These are phyloP conservation scores for Pascua guehoae DNA, from an alignment of 1,284 basidiomycete species.

Conservation along the genomic window DNA sequence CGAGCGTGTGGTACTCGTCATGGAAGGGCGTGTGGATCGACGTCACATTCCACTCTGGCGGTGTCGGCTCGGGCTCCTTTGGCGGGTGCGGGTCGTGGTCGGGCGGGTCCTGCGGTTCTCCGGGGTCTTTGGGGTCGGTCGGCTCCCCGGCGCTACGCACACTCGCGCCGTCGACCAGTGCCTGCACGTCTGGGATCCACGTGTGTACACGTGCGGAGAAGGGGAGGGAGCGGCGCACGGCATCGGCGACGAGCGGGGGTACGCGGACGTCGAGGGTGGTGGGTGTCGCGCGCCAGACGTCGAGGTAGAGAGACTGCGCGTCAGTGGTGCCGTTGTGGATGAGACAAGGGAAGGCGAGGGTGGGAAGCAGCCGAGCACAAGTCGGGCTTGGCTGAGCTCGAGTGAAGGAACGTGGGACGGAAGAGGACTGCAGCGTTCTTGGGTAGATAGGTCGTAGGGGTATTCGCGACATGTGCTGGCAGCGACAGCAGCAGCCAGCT, in stretches of 20 bases:
- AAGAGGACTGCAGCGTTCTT: too few species aligned
- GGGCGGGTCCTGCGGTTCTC: conserved; percentile 3
- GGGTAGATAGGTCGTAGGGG: too few species aligned
- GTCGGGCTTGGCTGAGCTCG: too few species aligned
- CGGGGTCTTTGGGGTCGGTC: background rate
- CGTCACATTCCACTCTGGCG: conserved; percentile 27
- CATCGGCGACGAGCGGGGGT: conserved; percentile 1
- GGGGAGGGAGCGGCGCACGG: conserved; percentile 8
- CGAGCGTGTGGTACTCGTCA: conserved; percentile 42
- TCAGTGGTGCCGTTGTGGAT: too few species aligned
- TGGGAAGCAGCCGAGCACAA: too few species aligned
- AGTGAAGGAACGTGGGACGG: too few species aligned
- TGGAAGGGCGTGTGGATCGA: conserved; percentile 38
- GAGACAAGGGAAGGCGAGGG: too few species aligned
- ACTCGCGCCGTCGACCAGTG: conserved; percentile 23
- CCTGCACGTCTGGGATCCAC: conserved; percentile 37
- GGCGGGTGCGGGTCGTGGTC: background rate
- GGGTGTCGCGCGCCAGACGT: conserved; percentile 42
- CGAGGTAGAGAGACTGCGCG: conserved; percentile 5
- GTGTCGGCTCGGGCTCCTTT: too few species aligned
- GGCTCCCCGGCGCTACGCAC: background rate
- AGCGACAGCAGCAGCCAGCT: too few species aligned
- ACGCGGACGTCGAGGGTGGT: conserved; percentile 35
- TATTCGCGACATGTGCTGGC: too few species aligned
- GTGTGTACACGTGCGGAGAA: conserved; percentile 1